These are phyloP conservation scores for Trichosanthes cucumerina DNA, from an alignment of 306 rosid genomes.

Conservation along the genomic window DNA sequence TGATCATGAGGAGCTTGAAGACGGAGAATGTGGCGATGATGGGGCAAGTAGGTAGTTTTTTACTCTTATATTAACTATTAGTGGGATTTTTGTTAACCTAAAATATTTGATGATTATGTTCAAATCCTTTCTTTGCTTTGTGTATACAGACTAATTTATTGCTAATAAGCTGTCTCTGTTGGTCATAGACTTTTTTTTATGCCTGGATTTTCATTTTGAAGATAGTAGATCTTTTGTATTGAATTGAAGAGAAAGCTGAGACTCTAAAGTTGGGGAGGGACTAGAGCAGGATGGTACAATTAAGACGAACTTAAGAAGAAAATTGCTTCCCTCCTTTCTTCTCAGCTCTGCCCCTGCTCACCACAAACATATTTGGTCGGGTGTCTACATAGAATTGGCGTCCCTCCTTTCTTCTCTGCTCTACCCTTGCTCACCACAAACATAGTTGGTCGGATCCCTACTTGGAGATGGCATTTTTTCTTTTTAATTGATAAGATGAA, in stretches of 20 bases:
- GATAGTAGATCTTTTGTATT: not conserved
- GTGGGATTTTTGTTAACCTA: slow-evolving; percentile 5
- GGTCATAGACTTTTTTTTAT: not conserved
- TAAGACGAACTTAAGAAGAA: not conserved
- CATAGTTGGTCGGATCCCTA: not conserved
- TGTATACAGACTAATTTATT: slow-evolving; percentile 4
- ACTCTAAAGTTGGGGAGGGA: slow-evolving; percentile 1
- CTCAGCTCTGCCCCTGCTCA: too few relatives aligned
- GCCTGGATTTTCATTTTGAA: not conserved
- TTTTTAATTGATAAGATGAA: not conserved
- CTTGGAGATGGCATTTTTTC: not conserved
- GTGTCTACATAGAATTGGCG: too few relatives aligned
- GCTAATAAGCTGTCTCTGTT: slow-evolving; percentile 1
- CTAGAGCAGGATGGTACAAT: not conserved
- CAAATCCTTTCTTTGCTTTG: not conserved
- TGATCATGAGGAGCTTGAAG: slow-evolving; percentile 59
- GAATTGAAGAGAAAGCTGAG: not conserved
- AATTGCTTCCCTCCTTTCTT: not conserved
- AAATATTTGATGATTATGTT: slow-evolving; percentile 4
- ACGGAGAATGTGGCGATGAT: slow-evolving; percentile 66
- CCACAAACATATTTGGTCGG: too few relatives aligned
- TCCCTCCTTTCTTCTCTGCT: too few relatives aligned
- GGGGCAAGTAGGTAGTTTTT: slow-evolving; percentile 47
- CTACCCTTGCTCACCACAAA: too few relatives aligned
- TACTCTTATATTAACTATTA: slow-evolving; percentile 14